Base-by-base conservation (phyloP, 176 grass and related monocot genomes). In the Themeda triandra region DNA sequence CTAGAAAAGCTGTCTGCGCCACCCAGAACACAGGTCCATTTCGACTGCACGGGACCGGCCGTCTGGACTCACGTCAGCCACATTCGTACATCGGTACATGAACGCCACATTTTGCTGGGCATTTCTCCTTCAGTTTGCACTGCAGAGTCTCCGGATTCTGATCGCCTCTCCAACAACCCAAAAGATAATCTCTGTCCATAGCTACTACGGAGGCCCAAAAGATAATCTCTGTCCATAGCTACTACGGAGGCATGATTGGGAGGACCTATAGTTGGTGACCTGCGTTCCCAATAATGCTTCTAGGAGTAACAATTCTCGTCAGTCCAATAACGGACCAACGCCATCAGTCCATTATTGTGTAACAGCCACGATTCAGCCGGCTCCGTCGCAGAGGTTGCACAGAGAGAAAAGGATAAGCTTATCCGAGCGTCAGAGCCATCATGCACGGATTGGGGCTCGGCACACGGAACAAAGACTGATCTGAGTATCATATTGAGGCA, bases 401-500 rank as follows among this genome's bases (percentile, higher is more conserved):
- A n/a, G 24, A 12, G 64, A 25, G 71, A 28, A 82, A 76, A 17
- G 21, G 85, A 75, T 86, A 86, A 67, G 76, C 13, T 59, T 64
- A 4, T 11, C 59, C 39, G 33, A n/a, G 46, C 69, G 24, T 25
- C 23, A 60, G 56, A 65, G 19, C 7, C 51, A 56, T 40, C 5
- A 37, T 23, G 70, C 30, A n/a, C 53, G 70, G 56, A 66, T 21
- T 29, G 11, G 23, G 63, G 39, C 2, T 24, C 35, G 39, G 73
- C 80, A 58, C 80, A 32, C 73, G 48, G 13, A 82, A 71, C 63
- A 77, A 78, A 49, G 73, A n/a, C 40, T 51, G n/a, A n/a, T n/a
- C 62, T 53, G 51, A 51, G 39, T 51, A 37, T 53, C 74, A 54
- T 41, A 66, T 10, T 24, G 66, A 71, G 31, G 14, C 40, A 51